Evolutionary conservation across 805 yeast species (phyloP).

Genomic region (Groenewaldozyma salmanticensis): DNA sequence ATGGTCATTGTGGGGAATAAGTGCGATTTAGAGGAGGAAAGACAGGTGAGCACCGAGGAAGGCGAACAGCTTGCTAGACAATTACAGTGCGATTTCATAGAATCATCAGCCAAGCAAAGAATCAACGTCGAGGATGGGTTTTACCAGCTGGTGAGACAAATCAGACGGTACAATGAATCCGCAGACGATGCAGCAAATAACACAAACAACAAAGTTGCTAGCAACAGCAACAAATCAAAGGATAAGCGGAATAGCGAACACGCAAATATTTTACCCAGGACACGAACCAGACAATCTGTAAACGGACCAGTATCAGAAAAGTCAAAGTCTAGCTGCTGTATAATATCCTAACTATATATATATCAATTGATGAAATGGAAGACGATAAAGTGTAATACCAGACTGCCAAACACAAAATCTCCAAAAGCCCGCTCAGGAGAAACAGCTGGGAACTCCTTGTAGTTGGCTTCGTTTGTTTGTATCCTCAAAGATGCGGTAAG

Average conservation of each 20-base stretch:
- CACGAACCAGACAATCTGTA: too few relatives aligned
- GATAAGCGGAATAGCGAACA: too few relatives aligned
- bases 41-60: constrained; percentile 77
- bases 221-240: too few relatives aligned
- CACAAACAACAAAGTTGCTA: too few relatives aligned
- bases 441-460: constrained; percentile 32
- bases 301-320: too few relatives aligned
- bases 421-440: constrained; percentile 64
- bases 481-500: constrained; percentile 62
- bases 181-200: not conserved
- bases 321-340: not conserved
- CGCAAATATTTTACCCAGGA: too few relatives aligned
- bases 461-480: constrained; percentile 43
- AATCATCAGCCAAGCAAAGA: constrained; percentile 88
- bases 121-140: constrained; percentile 84
- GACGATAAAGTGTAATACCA: constrained; percentile 80
- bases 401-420: constrained; percentile 79
- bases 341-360: not conserved
- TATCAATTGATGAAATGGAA: constrained; percentile 77
- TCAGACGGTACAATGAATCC: constrained; percentile 16
- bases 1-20: constrained; percentile 91
- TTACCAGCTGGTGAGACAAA: constrained; percentile 35
- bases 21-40: constrained; percentile 63
- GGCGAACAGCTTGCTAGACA: constrained; percentile 67
- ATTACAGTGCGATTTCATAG: constrained; percentile 60